A percentile compares a stretch with the other conserved stretches of the same genome.
These are phyloP conservation scores for Cryptococcus sp. DNA, from an alignment of 1,284 basidiomycete species.

Conservation along the genomic window DNA sequence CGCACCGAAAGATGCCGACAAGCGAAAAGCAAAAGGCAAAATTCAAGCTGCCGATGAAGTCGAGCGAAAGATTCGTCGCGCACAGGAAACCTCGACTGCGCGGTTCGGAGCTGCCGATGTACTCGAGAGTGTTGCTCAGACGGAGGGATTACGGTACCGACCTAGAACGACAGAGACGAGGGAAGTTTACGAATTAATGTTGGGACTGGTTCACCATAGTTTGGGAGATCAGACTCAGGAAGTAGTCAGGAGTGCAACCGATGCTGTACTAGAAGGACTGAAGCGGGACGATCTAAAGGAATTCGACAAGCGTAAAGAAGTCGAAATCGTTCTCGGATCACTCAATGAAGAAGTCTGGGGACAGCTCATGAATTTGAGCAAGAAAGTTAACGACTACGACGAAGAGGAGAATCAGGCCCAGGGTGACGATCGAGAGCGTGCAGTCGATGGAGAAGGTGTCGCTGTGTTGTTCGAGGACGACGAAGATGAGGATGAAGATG, in stretches of 20 bases:
- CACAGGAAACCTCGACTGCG: constrained; percentile 37
- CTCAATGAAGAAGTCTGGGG: constrained; percentile 74
- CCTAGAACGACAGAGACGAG: constrained; percentile 91
- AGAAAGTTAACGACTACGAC: constrained; percentile 95
- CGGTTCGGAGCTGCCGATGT: constrained; percentile 64
- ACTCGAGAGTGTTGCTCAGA: constrained; percentile 84
- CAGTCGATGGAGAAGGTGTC: constrained; percentile 69
- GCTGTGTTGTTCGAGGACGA: constrained; percentile 96
- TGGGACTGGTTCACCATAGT: constrained; percentile 72
- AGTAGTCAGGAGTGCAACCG: constrained; percentile 89
- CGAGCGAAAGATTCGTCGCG: constrained; percentile 45
- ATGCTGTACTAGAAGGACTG: constrained; percentile 81
- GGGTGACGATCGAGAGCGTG: constrained; percentile 58
- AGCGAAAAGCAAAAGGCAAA: constrained; percentile 78
- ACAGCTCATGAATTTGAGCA: constrained; percentile 79
- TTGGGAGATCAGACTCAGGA: constrained; percentile 96
- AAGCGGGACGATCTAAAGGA: constrained; percentile 91
- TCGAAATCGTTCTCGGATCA: constrained; percentile 67
- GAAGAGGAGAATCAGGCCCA: constrained; percentile 78
- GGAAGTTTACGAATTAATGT: constrained; percentile 89
- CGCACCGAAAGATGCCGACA: constrained; percentile 85
- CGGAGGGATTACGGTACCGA: constrained; percentile 88
- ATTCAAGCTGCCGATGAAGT: constrained; percentile 52
- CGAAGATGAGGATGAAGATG: constrained; percentile 78
- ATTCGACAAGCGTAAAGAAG: constrained; percentile 95